Base-by-base conservation (phyloP, 2,329 filamentous ascomycete genomes). In the Parafenestella ontariensis region DNA sequence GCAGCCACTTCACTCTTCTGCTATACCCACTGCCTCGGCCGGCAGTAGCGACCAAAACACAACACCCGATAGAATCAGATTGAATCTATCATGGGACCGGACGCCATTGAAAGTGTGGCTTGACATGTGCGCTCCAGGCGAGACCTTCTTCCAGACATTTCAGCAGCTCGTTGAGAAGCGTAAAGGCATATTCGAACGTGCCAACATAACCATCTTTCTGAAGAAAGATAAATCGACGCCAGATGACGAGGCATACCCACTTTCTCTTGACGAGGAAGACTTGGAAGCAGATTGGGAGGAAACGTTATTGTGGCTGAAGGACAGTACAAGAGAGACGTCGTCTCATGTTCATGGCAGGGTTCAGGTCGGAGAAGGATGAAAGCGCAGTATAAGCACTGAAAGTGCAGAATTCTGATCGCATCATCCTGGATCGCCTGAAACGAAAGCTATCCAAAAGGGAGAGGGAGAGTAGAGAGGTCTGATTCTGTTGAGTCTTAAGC, bases 241-340 rank as follows among this genome's bases (percentile, higher is more conserved):
- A 17, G 44, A 46, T 39, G 15, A 37, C 5, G 44, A 46, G n/a
- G 33, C 9, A n/a, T 36, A 10, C 21, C 24, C 10, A 13, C 8
- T 46, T 20, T 39, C 31, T 8, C 33, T 46, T 18, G 44, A 46
- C 5, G 44, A 46, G 23, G 44, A 46, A n/a, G 33, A 26, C 26
- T 17, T 46, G 11, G 44, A 39, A 23, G 44, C 33, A 5, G 23
- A 46, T 29, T 51, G 37, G 48, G 18, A 10, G 18, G n/a, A 24
- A 2, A 29, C 18, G 5, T 34, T 42, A 20, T 15, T 17, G 4
- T 46, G 44, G 44, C 9, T 46, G 33, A 39, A 21, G 20, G 15
- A 24, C 17, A 41, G 41, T 17, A 40, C 36, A 26, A 34, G n/a
- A 34, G 31, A 34, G 11, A 34, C 3, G 11, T 34, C 31, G 31